Conservation (phyloP, 495 filamentous ascomycete species). For the Ramalina intermedia region DNA sequence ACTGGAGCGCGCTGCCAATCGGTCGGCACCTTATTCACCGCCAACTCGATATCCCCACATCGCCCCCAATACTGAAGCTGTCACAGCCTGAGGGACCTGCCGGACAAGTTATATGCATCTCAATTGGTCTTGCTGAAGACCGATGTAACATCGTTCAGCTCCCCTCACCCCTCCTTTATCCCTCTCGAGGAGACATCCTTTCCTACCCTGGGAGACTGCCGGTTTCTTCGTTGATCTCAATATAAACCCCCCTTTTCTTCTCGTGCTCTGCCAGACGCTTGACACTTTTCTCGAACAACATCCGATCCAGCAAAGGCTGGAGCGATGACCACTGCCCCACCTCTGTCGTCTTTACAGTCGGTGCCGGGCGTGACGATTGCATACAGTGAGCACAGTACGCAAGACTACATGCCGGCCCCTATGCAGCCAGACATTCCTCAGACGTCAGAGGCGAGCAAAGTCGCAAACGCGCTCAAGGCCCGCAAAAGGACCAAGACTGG, state of each 20-base stretch:
- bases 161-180: neutral
- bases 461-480: slow-evolving; percentile 14
- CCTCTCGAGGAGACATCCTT: neutral
- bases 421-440: neutral
- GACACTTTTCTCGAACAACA: neutral
- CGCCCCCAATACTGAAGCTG: neutral
- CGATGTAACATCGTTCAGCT: neutral
- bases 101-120: neutral
- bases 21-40: slow-evolving; percentile 2
- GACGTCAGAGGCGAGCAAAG: slow-evolving; percentile 7
- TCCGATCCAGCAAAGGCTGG: neutral
- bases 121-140: too few species aligned
- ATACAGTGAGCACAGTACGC: neutral
- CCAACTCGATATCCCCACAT: neutral
- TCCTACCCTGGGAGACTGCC: neutral
- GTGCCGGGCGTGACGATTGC: neutral
- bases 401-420: neutral
- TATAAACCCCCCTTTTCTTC: neutral
- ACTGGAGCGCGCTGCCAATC: slow-evolving; percentile 1
- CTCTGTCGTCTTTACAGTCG: too few species aligned
- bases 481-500: slow-evolving; percentile 91
- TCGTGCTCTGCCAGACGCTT: neutral
- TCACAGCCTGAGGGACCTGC: slow-evolving; percentile 1
- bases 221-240: neutral
- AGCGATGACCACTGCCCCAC: neutral